Evolutionary conservation across 352 stramenopile genomes (phyloP).

Genomic region (Phytophthora fragariae): DNA sequence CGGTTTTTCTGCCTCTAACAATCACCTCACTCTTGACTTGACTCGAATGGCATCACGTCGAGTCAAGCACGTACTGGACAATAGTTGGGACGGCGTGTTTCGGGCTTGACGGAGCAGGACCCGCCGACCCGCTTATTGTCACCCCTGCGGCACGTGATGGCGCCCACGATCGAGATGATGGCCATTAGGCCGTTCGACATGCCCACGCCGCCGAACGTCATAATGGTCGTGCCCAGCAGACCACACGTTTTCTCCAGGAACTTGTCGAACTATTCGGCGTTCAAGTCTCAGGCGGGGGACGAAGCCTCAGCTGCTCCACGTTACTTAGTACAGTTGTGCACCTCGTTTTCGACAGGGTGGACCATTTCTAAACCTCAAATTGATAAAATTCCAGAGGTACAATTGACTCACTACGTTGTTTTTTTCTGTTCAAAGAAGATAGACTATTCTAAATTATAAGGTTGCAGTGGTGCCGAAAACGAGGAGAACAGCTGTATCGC

Average conservation of each 20-base stretch:
- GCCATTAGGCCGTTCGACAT: slow-evolving; percentile 48
- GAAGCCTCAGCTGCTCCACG: not conserved
- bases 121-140: slow-evolving; percentile 21
- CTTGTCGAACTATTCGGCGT: slow-evolving; percentile 53
- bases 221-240: slow-evolving; percentile 44
- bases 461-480: too few relatives aligned
- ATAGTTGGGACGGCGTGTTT: too few relatives aligned
- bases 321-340: too few relatives aligned
- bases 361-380: too few relatives aligned
- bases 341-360: too few relatives aligned
- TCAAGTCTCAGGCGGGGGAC: slow-evolving; percentile 7
- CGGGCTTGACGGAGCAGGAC: too few relatives aligned
- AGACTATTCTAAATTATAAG: too few relatives aligned
- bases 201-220: slow-evolving; percentile 53
- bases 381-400: too few relatives aligned
- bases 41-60: too few relatives aligned
- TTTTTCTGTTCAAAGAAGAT: too few relatives aligned
- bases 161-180: slow-evolving; percentile 52
- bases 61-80: too few relatives aligned
- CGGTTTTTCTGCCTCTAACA: not conserved
- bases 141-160: slow-evolving; percentile 47
- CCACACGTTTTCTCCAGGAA: slow-evolving; percentile 71
- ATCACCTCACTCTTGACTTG: not conserved
- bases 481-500: too few relatives aligned
- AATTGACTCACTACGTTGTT: not conserved